Evolutionary conservation across 2,329 filamentous ascomycete species (phyloP).

Genomic region (Corniculantispora saksenae): DNA sequence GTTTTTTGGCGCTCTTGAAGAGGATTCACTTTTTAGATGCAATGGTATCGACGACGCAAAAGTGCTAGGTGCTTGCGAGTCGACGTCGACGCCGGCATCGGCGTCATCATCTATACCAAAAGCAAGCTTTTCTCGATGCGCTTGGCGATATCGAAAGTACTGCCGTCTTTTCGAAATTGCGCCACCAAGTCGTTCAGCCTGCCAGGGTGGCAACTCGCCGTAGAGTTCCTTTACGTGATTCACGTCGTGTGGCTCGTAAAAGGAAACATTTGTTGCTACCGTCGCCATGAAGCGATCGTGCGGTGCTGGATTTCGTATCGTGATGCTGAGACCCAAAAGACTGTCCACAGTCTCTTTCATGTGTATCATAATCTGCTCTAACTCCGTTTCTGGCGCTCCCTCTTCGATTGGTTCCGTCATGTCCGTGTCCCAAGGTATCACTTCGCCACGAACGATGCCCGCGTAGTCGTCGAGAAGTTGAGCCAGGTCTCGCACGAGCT

Average conservation of each 20-base stretch:
- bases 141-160: slow-evolving; percentile 39
- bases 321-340: background rate
- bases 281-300: slow-evolving; percentile 34
- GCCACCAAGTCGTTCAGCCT: slow-evolving; percentile 31
- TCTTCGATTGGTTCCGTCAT: background rate
- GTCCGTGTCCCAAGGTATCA: background rate
- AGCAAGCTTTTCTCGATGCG: slow-evolving; percentile 35
- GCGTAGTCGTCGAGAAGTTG: background rate
- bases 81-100: slow-evolving; percentile 19
- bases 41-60: background rate
- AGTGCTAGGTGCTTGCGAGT: slow-evolving; percentile 13
- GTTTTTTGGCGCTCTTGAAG: slow-evolving; percentile 23
- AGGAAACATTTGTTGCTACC: slow-evolving; percentile 23
- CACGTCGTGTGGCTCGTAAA: slow-evolving; percentile 31
- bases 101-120: slow-evolving; percentile 19
- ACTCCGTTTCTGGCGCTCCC: background rate
- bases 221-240: slow-evolving; percentile 35
- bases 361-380: background rate
- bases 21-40: slow-evolving; percentile 25
- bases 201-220: slow-evolving; percentile 10
- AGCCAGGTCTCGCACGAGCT: background rate
- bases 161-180: slow-evolving; percentile 37
- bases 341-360: background rate
- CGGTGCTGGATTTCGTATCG: slow-evolving; percentile 27
- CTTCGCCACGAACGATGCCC: background rate